Percentiles rank a stretch among this genome's conserved stretches.
Conservation (phyloP, 1,284 basidiomycete species). For the Microbotryomycetes sp. region DNA sequence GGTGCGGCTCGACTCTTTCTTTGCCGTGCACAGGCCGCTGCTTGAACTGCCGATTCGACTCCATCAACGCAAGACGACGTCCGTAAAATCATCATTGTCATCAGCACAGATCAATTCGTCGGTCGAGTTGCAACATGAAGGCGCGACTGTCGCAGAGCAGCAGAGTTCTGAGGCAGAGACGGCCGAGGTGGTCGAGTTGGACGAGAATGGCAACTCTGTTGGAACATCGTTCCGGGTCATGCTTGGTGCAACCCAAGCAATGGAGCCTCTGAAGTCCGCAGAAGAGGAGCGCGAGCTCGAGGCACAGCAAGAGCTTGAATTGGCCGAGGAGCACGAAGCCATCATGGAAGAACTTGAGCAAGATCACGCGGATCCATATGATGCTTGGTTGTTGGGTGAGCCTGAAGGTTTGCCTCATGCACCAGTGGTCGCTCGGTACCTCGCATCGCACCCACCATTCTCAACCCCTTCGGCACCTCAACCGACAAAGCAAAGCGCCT, state of each 20-base stretch:
- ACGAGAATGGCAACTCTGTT: slow-evolving; percentile 18
- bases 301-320: slow-evolving; percentile 16
- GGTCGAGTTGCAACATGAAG: not conserved
- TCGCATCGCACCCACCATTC: slow-evolving; percentile 26
- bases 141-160: not conserved
- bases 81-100: not conserved
- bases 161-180: slow-evolving; percentile 11
- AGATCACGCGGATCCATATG: slow-evolving; percentile 27
- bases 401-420: slow-evolving; percentile 5
- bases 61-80: slow-evolving; percentile 16
- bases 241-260: slow-evolving; percentile 5
- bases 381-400: slow-evolving; percentile 30
- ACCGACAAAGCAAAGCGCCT: not conserved
- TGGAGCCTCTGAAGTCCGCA: slow-evolving; percentile 1
- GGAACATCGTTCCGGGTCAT: slow-evolving; percentile 20
- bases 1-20: slow-evolving; percentile 29
- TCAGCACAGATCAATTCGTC: not conserved
- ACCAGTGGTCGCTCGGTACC: slow-evolving; percentile 22
- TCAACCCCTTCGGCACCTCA: slow-evolving; percentile 4
- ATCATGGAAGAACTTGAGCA: slow-evolving; percentile 20
- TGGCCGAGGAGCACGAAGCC: slow-evolving; percentile 16
- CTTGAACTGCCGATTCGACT: slow-evolving; percentile 30
- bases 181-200: slow-evolving; percentile 26
- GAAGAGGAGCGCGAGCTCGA: slow-evolving; percentile 20
- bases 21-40: slow-evolving; percentile 28